Evolutionary conservation across 2,329 filamentous ascomycete species (phyloP).

Genomic region (Colletotrichum spaethianum): DNA sequence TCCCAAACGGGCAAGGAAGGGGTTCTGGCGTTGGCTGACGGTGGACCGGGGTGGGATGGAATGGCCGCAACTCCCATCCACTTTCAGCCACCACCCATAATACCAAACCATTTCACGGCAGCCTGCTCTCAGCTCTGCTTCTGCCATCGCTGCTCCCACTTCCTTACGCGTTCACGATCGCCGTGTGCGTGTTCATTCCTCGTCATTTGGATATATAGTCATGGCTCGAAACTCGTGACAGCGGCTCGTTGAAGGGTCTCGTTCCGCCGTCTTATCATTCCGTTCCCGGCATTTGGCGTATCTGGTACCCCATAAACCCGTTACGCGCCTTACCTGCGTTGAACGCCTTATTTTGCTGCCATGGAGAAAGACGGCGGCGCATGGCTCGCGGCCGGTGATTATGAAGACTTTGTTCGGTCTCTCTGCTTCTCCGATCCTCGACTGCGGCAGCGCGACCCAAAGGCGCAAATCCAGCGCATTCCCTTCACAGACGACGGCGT

Average conservation of each 20-base stretch:
- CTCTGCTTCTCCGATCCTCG: conserved; percentile 43
- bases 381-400: conserved; percentile 37
- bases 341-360: neutral
- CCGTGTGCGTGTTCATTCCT: neutral
- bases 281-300: neutral
- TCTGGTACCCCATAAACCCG: too few relatives aligned
- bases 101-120: neutral
- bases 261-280: neutral
- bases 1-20: conserved; percentile 29
- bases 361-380: conserved; percentile 30
- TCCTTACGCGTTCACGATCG: neutral
- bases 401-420: conserved; percentile 36
- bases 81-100: conserved; percentile 13
- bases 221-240: neutral
- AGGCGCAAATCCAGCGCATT: conserved; percentile 41
- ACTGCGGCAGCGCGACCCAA: conserved; percentile 43
- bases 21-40: conserved; percentile 12
- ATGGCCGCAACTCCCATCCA: conserved; percentile 7
- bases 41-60: neutral
- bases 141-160: neutral
- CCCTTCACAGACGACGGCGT: conserved; percentile 40
- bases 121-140: conserved; percentile 19
- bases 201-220: neutral
- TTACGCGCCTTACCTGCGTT: neutral
- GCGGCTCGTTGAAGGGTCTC: neutral